Evolutionary conservation across 768 basidiomycete genomes (phyloP), one percentile per base, ranked within the genome.

Genomic region (Kwoniella mangroviensis): DNA sequence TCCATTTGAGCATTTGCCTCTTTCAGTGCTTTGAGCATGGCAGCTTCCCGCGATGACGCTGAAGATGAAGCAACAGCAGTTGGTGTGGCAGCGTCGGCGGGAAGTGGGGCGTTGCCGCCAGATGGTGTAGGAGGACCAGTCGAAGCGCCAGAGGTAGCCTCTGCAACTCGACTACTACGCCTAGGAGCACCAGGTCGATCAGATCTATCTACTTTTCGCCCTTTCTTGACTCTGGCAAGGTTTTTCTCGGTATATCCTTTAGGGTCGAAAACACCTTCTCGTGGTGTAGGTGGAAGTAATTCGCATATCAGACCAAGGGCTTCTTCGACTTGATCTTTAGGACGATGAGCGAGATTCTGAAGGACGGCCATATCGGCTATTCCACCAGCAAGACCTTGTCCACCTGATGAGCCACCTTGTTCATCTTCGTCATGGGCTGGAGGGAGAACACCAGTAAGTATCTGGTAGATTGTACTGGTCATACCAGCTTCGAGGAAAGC

Each of bases 311-410:
- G 87, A 71, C 90, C 90, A 45, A 99, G 85, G 0, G 92, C 90
- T 83, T 99, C 97, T 83, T 98, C 95, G 5, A 98, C 89, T 81
- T 98, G 95, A 69, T 99, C 97, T 84, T 98, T 98, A 4, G 97
- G 92, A 34, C 94, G 87, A 82, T 98, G 94, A 0, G 94, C 94
- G 55, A 99, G 85, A 82, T 96, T 98, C 84, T 98, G 93, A 90
- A 98, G 93, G 28, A 99, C 93, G 7, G 93, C 91, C 93, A 98
- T 94, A 80, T 98, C 95, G 19, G 93, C 94, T 4, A 95, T 84
- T 34, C 93, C 92, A 55, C 92, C 93, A 34, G 92, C 92, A 1
- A 94, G 84, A 12, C 92, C 92, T 82, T 94, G 92, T 0, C 91
- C 90, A 28, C 85, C 86, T 7, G 73, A 82, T 0, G 88, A 89